These are phyloP conservation scores for Naganishia antarctica DNA, from an alignment of 768 basidiomycete genomes.

Conservation along the genomic window DNA sequence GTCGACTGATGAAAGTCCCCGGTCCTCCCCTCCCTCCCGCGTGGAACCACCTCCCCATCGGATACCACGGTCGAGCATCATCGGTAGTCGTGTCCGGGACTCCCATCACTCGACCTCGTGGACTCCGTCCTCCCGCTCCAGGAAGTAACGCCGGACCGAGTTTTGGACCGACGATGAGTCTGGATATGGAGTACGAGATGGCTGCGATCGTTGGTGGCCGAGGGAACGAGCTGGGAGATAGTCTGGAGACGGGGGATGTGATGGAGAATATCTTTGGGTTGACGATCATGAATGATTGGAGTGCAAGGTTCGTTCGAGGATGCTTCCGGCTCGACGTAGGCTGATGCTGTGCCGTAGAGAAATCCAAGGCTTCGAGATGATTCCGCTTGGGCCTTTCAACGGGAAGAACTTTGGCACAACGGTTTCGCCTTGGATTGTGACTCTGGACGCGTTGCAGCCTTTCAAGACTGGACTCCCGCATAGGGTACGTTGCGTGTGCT, in stretches of 20 bases:
- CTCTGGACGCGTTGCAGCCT: conserved; percentile 31
- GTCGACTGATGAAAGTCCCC: conserved; percentile 20
- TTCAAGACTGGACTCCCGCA: conserved; percentile 25
- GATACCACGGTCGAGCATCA: conserved; percentile 31
- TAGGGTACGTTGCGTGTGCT: not conserved
- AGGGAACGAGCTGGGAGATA: conserved; percentile 26
- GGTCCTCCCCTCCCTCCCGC: conserved; percentile 26
- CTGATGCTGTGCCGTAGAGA: conserved; percentile 19
- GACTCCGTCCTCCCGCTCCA: conserved; percentile 11
- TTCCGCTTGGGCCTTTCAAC: conserved; percentile 36
- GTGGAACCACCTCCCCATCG: conserved; percentile 31
- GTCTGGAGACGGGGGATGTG: conserved; percentile 19
- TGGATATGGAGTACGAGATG: conserved; percentile 30
- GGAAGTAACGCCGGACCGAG: conserved; percentile 14
- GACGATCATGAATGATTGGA: conserved; percentile 33
- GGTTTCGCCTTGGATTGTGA: conserved; percentile 32
- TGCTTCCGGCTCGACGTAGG: not conserved
- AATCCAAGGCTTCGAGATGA: conserved; percentile 33
- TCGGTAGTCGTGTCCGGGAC: conserved; percentile 28
- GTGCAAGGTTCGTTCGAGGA: conserved; percentile 14
- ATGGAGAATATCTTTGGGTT: conserved; percentile 29
- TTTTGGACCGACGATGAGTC: conserved; percentile 23
- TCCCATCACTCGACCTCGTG: conserved; percentile 18
- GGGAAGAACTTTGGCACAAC: conserved; percentile 36
- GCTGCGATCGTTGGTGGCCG: conserved; percentile 28